Base-by-base conservation (phyloP, 306 rosid species). In the Datisca glomerata region DNA sequence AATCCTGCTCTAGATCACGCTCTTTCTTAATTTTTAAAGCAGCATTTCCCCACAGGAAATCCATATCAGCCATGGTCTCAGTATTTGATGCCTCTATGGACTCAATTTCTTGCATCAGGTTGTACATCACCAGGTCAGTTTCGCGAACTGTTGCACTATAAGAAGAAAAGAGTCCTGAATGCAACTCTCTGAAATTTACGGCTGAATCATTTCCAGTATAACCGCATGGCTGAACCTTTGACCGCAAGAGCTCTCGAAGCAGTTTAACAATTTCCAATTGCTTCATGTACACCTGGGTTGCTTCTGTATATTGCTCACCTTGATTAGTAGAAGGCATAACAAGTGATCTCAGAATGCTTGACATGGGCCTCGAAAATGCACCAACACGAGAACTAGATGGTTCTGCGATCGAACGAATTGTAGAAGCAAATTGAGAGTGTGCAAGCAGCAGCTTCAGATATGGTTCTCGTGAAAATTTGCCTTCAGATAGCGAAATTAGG, bases 401-500 rank as follows among this genome's bases (percentile, higher is more conserved):
- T 61, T 53, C 65, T 57, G 41, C 43, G 43, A 60, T 41, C 21
- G 76, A 76, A 41, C 50, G 68, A 29, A 87, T 57, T 41, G 79
- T 74, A 38, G 79, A 55, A 28, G 75, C 89, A 76, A 87, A 83
- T 20, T 87, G 93, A 56, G 94, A 83, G 73, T 87, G 94, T 20
- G 85, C 72, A 55, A 82, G 78, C 41, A 87, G 63, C 52, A 87
- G 78, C 54, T 72, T 81, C 21, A 83, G 79, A 67, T 76, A 66
- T 57, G 64, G 49, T 48, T 59, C 76, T 51, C 49, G 60, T 11
- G 76, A 63, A 57, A 83, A 63, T 43, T 42, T 67, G 11, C 94
- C 85, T 24, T 68, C 82, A 11, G 51, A 57, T 37, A 87, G 68
- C 57, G 39, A 65, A 43, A 44, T 43, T 47, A 83, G 42, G 42